Base-by-base conservation (phyloP, 495 filamentous ascomycete genomes). In the Astrothelium subdiscretum region DNA sequence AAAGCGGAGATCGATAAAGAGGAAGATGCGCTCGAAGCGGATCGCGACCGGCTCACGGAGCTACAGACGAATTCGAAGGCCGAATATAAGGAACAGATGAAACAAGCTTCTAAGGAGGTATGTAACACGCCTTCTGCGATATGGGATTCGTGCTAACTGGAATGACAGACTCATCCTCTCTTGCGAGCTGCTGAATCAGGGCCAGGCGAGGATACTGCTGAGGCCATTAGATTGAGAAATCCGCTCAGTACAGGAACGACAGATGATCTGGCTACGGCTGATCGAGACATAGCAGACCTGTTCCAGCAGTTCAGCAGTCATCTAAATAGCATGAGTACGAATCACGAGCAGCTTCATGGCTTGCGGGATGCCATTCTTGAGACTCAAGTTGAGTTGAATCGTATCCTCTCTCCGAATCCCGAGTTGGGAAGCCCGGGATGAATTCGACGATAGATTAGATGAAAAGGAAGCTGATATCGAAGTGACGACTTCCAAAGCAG, bases 241-340 rank as follows among this genome's bases (percentile, higher is more conserved):
- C 24, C 62, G 32, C n/a, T n/a, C n/a, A 27, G 22, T 0, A 8
- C 48, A 59, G 22, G 27, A 31, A 20, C 59, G 58, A 38, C 42
- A 43, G 24, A 31, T 61, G n/a, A 13, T 66, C 32, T 72, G 18
- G 65, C 66, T 32, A 44, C 1, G 18, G 59, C 64, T 43, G 73
- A 77, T 69, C 65, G 69, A 38, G 63, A 72, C 38, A 58, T 79
- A 1, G 61, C 65, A 27, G 61, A 65, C 4, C 42, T 78, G 48
- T 59, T 73, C n/a, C 63, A 73, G 59, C 79, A 84, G 64, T 70
- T 87, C 12, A 72, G 77, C 57, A 74, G 76, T 44, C 83, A 85
- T 69, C 72, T 86, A 27, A 77, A 79, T 63, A 83, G 78, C 31
- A 79, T 87, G 74, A 76, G 80, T 60, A 77, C 69, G 57, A 85